Percentiles rank a stretch among this genome's conserved stretches.
phyloP scores from a whole-genome alignment of 2,329 filamentous ascomycete genomes.

The Penicillium sp. region DNA sequence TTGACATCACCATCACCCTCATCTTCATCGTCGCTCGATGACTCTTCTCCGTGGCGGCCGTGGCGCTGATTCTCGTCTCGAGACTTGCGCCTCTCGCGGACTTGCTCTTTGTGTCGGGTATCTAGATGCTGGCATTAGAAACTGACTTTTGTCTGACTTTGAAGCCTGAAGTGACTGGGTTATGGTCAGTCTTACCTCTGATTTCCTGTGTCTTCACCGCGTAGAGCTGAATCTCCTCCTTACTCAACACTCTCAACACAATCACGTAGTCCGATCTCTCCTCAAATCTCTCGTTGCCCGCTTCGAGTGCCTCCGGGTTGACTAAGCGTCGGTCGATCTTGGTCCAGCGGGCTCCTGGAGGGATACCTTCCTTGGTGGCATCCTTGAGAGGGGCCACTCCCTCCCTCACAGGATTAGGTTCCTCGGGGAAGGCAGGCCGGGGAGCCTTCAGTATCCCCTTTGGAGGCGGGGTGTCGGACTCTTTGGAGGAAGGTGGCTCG shows the following conservation, averaged over 20 bases:
- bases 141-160: not conserved
- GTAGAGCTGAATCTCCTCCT: constrained; percentile 87
- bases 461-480: constrained; percentile 65
- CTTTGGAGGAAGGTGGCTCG: constrained; percentile 41
- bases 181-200: constrained; percentile 61
- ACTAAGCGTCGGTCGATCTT: constrained; percentile 88
- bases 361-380: constrained; percentile 71
- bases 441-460: constrained; percentile 87
- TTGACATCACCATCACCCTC: constrained; percentile 33
- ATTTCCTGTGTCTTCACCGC: constrained; percentile 79
- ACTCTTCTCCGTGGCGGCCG: constrained; percentile 30
- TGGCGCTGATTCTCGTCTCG: constrained; percentile 47
- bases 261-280: constrained; percentile 93
- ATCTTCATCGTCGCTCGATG: constrained; percentile 41
- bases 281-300: constrained; percentile 88
- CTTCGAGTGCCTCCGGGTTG: constrained; percentile 82
- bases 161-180: too few species aligned
- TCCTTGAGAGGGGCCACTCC: constrained; percentile 94
- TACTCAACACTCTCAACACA: constrained; percentile 81
- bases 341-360: constrained; percentile 82
- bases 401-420: constrained; percentile 78
- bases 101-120: constrained; percentile 39
- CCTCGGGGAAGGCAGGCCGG: constrained; percentile 81
- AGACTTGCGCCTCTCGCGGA: constrained; percentile 39
- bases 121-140: constrained; percentile 29